Conservation (phyloP, 345 rosid genomes). For the Syzygium aqueum region DNA sequence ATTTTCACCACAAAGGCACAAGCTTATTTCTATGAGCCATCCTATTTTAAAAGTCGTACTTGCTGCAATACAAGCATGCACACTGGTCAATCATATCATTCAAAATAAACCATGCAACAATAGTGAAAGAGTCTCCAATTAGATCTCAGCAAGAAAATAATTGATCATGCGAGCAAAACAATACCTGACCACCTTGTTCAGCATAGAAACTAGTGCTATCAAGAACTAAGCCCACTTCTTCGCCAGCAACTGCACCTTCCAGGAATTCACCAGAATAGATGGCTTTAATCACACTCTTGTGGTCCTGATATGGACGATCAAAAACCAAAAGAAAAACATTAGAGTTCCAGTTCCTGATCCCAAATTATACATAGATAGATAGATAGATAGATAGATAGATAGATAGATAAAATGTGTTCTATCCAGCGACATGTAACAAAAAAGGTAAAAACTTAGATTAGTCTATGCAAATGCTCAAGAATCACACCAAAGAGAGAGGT, state of each 20-base stretch:
- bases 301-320: constrained; percentile 37
- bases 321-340: not conserved
- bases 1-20: not conserved
- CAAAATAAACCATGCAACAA: not conserved
- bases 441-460: not conserved
- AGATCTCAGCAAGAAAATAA: not conserved
- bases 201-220: constrained; percentile 89
- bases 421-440: not conserved
- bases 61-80: not conserved
- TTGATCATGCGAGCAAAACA: not conserved
- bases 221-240: constrained; percentile 69
- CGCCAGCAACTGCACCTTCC: constrained; percentile 33
- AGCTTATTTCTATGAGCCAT: not conserved
- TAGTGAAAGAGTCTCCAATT: not conserved
- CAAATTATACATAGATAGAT: not conserved
- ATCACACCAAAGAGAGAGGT: not conserved
- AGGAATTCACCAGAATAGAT: constrained; percentile 74
- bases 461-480: not conserved
- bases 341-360: not conserved
- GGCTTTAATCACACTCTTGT: constrained; percentile 62
- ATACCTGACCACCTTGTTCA: constrained; percentile 99
- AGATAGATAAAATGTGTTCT: not conserved
- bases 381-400: not conserved
- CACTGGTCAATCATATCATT: not conserved
- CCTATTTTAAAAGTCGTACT: not conserved